Base-by-base conservation (phyloP, 1,284 basidiomycete genomes). In the Leccinum pallidistipes region DNA sequence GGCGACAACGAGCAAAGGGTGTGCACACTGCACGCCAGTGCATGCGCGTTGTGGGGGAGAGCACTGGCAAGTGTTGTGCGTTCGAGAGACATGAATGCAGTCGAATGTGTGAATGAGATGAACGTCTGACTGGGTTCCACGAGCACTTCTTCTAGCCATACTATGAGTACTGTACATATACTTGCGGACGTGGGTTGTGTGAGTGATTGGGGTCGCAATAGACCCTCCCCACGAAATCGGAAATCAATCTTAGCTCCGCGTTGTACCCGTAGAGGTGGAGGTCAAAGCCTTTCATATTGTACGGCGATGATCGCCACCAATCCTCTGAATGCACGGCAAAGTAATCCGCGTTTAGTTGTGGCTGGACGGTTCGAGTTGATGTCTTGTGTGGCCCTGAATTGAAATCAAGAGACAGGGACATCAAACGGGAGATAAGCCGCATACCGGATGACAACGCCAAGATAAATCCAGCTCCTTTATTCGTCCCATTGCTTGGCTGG, bases 291-390 rank as follows among this genome's bases (percentile, higher is more conserved):
- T 78, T 76, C 73, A 90, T 77, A 67, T 90, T 92, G 74, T 83
- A 86, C 6, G 78, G 78, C 1, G 88, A 90, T 60, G 80, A 83
- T 59, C 78, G 76, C 85, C 89, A 92, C 92, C 92, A 95, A 58
- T 84, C 78, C 52, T 84, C 83, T 3, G 86, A 88, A 69, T 92
- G 88, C 60, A 83, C 83, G 16, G 91, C 88, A 66, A 88, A 85
- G 66, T 89, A 91, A 71, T 92, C 91, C n/a, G 79, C 78, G 63
- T 87, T 86, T 86, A 7, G 86, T 83, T 0, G 87, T 87, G 64
- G 81, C 82, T 3, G 91, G 90, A 51, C 90, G 81, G 67, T 95
- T 90, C 53, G 95, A 80, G 66, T 94, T 94, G 55, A 95, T 81
- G 71, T 94, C 93, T 29, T 86, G 89, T 1, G 93, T 93, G 63